Evolutionary conservation across 169 alveolate species (phyloP), one percentile per base, ranked within the genome.

Genomic region (Blepharisma undulans): DNA sequence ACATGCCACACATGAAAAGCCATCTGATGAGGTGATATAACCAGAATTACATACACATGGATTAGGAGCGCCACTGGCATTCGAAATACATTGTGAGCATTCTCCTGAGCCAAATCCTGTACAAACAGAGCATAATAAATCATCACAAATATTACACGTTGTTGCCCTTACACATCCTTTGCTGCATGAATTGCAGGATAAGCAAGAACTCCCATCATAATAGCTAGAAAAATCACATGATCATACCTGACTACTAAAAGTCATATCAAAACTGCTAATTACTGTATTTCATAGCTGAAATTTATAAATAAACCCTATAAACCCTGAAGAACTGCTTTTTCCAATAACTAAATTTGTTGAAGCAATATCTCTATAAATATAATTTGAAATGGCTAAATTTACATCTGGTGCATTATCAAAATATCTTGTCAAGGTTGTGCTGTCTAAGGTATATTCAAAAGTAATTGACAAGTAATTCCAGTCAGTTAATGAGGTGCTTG

Each of bases 51-150:
- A 34, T 25, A 19, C 48, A 22, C 89, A 82, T 21, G 89, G 2
- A 22, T 33, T 22, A 22, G 61, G 22, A 21, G 74, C 72, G 6
- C 27, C 32, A 6, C 71, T 25, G 12, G 89, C 89, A 82, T 60
- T 82, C 6, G 89, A 1, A 34, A 32, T 30, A 82, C 89, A 82
- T 60, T 82, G 72, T 16, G 89, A 34, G 76, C 89, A 82, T 21
- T 22, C 22, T 6, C 89, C 89, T 82, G 27, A 21, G 2, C 8
- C 34, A 32, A 78, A 78, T 4, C 34, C 86, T 29, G 86, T 29
- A 6, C 86, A 78, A 29, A 21, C 30, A 12, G 29, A 25, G 34
- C 86, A 78, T 25, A 29, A 27, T 14, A 27, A 1, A 32, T 78
- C 86, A 14, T 78, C 29, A 78, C 86, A 78, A 25, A 78, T 1